Evolutionary conservation across 495 filamentous ascomycete species (phyloP).

Genomic region (Friedmanniomyces simplex): DNA sequence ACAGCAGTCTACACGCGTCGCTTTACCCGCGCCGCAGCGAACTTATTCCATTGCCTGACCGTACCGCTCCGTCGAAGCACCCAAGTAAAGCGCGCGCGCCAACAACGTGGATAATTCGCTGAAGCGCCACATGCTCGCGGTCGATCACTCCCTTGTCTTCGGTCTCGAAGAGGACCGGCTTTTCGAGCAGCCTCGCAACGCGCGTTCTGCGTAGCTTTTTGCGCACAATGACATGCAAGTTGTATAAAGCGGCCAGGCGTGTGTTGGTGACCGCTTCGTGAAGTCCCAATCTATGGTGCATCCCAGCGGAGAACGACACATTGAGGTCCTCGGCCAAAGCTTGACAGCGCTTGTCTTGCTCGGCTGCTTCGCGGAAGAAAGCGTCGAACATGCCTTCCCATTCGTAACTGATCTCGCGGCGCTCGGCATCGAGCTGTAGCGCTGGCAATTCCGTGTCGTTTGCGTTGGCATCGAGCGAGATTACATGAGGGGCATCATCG

Average conservation of each 20-base stretch:
- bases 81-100: too few species aligned
- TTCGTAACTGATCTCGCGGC: not conserved
- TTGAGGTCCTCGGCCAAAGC: not conserved
- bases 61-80: too few species aligned
- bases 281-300: not conserved
- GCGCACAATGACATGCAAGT: not conserved
- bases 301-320: not conserved
- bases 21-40: too few species aligned
- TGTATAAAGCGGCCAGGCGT: not conserved
- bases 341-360: not conserved
- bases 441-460: not conserved
- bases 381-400: not conserved
- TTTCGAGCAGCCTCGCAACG: too few species aligned
- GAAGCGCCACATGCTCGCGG: too few species aligned
- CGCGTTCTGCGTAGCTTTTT: not conserved
- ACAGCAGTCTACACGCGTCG: too few species aligned
- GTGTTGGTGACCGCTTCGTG: not conserved
- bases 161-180: too few species aligned
- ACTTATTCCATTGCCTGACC: too few species aligned
- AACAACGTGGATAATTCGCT: too few species aligned
- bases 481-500: not conserved
- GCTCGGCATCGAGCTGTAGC: not conserved
- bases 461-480: not conserved
- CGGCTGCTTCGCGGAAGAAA: not conserved
- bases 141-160: too few species aligned